Evolutionary conservation across 345 rosid species (phyloP), one percentile per base, ranked within the genome.

Genomic region (Linum lewisii): DNA sequence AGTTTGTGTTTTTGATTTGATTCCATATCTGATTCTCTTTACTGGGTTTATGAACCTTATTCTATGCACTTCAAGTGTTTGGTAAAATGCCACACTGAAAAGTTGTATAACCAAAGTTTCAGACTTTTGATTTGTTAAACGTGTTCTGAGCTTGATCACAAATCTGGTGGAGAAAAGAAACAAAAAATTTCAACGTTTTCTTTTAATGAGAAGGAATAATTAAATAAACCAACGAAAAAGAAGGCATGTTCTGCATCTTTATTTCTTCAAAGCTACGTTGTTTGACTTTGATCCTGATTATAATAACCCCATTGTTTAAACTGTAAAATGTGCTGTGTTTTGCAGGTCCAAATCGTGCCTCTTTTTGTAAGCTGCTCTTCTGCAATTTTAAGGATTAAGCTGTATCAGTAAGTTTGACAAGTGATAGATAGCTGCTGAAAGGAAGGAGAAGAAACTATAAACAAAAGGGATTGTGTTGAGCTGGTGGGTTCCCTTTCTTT

Each of bases 401-500:
- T 54, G 19, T 57, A 58, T 58, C 58, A 36, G 38, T 59, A 42
- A 22, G 4, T 42, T 63, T 77, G 58, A 34, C 60, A 72, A 63
- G 74, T 59, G 65, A 47, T 57, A 24, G 44, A 1, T 69, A 64
- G 44, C 66, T 67, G 74, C 73, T 63, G 78, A 47, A 63, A 64
- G 65, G 58, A 74, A 68, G 23, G 57, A 38, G 32, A 59, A 71
- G 34, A 20, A 71, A 18, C 44, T 51, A 72, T 58, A 69, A 68
- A 75, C 63, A 75, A 73, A 34, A 42, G 47, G 65, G 22, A 45
- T 83, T 80, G 83, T 76, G 57, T 74, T 73, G 73, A 70, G 85
- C 80, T 73, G 77, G 82, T 82, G 86, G 54, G 69, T 81, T 80
- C 82, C 69, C 73, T 45, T 73, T 61, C 50, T 58, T 59, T 52